Evolutionary conservation across 163 green algal species (phyloP), one percentile per base, ranked within the genome.

Genomic region (Botryococcus braunii): DNA sequence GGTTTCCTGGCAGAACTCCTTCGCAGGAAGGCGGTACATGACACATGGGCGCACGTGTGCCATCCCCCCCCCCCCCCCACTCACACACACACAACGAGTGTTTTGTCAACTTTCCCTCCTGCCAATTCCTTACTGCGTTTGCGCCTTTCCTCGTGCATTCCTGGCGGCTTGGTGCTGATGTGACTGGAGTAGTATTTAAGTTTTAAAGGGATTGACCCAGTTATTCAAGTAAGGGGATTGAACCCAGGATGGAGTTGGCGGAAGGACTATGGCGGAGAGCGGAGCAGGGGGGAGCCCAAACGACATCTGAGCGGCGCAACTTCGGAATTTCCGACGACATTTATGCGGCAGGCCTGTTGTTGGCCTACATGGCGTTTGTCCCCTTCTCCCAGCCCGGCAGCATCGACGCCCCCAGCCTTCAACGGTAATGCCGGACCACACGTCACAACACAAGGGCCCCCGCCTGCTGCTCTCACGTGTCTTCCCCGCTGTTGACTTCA

Each of bases 251-350:
- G 62, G 34, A 68, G 56, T 46, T 84, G 60, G 73, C 71, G 46
- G 72, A 73, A 8, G 21, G 21, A 1, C 67, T 89, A 43, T 89
- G 82, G 83, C 56, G 39, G 39, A 50, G 82, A 13, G 83, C 83
- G 9, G 31, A 55, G 27, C 17, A 71, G 31, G 70, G 60, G 2
- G 83, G 82, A 11, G 83, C 83, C 17, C 72, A 60, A 35, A 78
- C 64, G 2, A 37, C 40, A 7, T 52, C 64, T 29, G 77, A 86
- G 35, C 68, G 71, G 11, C 71, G 71, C 17, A 74, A 79, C n/a
- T 89, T 81, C 73, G 83, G 72, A 21, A 69, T 88, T 37, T 73
- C 83, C 4, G 83, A 89, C 43, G 82, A 89, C 73, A 74, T 89
- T 17, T 84, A 69, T 55, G 74, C 82, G 46, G 78, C 76, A 3